Base-by-base conservation (phyloP, 2,329 filamentous ascomycete species). In the Sporothrix pallida region DNA sequence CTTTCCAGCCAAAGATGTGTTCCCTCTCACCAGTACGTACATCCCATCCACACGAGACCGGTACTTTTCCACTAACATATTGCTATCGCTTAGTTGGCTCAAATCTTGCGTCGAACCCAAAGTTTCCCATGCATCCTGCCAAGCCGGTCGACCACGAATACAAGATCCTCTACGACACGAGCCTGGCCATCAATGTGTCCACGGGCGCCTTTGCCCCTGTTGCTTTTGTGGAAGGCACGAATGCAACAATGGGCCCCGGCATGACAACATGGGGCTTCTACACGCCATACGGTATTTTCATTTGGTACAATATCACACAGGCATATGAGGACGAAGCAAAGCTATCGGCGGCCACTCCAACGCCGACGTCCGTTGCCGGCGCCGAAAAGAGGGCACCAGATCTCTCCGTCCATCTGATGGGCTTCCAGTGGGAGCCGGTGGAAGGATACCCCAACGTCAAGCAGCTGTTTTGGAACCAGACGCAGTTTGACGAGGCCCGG, bases 381-480 rank as follows among this genome's bases (percentile, higher is more conserved):
- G 3, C 31, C 31, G 31, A 37, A 37, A 37, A 37, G 31, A 37
- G 31, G 31, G 31, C 31, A 37, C 31, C 31, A 3, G 31, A 37
- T 37, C 31, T 37, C 31, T 37, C 31, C 31, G 68, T 74, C 15
- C 73, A 74, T 37, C 31, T 31, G 7, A 71, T 73, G 58, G 75
- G 75, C 50, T 76, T 72, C 62, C 70, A 73, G 72, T 76, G 75
- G 75, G 68, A 75, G 20, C 70, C 67, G 6, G 71, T 74, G 3
- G 42, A 23, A 5, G 74, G 68, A 15, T 56, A 71, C 56, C 2
- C 67, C 1, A 68, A 46, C 20, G 1, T 76, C 12, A 73, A 72
- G 6, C 73, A 76, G 74, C 73, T 76, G 63, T 75, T 73, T 46
- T 75, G 75, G 75, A 75, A 76, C 70, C 75, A 76, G 74, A 75